Base-by-base conservation (phyloP, 176 grass and related monocot species). In the Triticum urartu region DNA sequence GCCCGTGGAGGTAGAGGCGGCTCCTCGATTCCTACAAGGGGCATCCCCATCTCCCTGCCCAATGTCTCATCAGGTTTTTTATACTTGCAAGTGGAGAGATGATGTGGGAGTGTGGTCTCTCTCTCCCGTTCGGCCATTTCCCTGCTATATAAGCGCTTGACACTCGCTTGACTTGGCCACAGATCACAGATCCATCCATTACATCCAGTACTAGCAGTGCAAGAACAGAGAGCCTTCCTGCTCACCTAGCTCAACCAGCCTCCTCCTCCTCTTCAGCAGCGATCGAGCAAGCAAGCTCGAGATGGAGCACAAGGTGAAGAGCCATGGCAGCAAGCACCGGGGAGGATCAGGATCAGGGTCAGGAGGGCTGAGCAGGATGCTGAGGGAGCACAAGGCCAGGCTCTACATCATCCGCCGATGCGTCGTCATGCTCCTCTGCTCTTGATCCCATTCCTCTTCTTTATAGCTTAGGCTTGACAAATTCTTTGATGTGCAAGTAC, bases 351-450 rank as follows among this genome's bases (percentile, higher is more conserved):
- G 35, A 6, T 35, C 34, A 35, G 34, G 32, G 1, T 42, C 69
- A 84, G 69, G 88, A 77, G 87, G 91, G 0, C 91, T 92, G 1
- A 82, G 81, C 87, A 89, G 84, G 81, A 64, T 85, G 87, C 69
- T 92, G 69, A 92, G 85, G 80, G 87, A 92, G 77, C 91, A 92
- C 68, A 89, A 89, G 84, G 87, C 87, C 1, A 87, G 87, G 84
- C 85, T 92, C 38, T 90, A 87, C 84, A 90, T 90, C 64, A 90
- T 92, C 80, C 77, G 77, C 40, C 76, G 91, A 76, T 92, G 91
- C 71, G 81, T 92, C 63, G 87, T 92, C 84, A 92, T 92, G 91
- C 91, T 92, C 7, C 91, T 92, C 68, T 93, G 88, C 81, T 76
- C 36, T 15, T 62, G 76, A 10, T 90, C 63, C 17, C 0, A 20